Evolutionary conservation across 805 yeast species (phyloP).

Genomic region (Candida coleopterorum): DNA sequence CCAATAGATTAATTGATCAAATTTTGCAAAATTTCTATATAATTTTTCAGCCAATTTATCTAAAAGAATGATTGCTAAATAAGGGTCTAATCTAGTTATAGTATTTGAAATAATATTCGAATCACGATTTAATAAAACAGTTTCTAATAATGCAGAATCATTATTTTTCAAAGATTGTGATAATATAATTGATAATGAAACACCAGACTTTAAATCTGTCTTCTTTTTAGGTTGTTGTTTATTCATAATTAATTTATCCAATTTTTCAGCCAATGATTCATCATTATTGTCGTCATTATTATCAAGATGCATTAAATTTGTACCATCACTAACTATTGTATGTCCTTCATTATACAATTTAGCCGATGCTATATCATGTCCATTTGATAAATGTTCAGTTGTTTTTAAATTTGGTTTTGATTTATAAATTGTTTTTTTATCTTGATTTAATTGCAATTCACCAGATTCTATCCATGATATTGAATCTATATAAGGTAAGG

Average conservation of each 20-base stretch:
- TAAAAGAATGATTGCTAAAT: slow-evolving; percentile 45
- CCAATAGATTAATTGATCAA: slow-evolving; percentile 49
- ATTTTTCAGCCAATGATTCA: slow-evolving; percentile 51
- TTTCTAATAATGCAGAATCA: slow-evolving; percentile 81
- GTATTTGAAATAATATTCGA: slow-evolving; percentile 47
- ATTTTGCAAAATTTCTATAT: slow-evolving; percentile 46
- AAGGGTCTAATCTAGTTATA: slow-evolving; percentile 43
- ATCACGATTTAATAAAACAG: slow-evolving; percentile 61
- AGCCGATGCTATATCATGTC: slow-evolving; percentile 51
- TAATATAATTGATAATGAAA: slow-evolving; percentile 73
- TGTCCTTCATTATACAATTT: slow-evolving; percentile 57
- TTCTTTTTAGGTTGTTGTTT: slow-evolving; percentile 31
- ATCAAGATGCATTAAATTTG: slow-evolving; percentile 52
- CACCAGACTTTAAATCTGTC: slow-evolving; percentile 54
- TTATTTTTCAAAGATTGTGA: slow-evolving; percentile 85
- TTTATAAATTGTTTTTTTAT: slow-evolving; percentile 24
- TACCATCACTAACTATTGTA: slow-evolving; percentile 60
- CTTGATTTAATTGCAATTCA: slow-evolving; percentile 17
- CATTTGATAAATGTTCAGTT: slow-evolving; percentile 40
- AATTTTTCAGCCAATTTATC: slow-evolving; percentile 51
- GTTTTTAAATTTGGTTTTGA: slow-evolving; percentile 37
- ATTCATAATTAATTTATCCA: slow-evolving; percentile 30
- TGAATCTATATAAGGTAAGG: slow-evolving; percentile 52
- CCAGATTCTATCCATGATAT: slow-evolving; percentile 43
- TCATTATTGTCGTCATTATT: slow-evolving; percentile 45